These are phyloP conservation scores for Naganishia randhawae DNA, from an alignment of 768 basidiomycete genomes.

Conservation along the genomic window DNA sequence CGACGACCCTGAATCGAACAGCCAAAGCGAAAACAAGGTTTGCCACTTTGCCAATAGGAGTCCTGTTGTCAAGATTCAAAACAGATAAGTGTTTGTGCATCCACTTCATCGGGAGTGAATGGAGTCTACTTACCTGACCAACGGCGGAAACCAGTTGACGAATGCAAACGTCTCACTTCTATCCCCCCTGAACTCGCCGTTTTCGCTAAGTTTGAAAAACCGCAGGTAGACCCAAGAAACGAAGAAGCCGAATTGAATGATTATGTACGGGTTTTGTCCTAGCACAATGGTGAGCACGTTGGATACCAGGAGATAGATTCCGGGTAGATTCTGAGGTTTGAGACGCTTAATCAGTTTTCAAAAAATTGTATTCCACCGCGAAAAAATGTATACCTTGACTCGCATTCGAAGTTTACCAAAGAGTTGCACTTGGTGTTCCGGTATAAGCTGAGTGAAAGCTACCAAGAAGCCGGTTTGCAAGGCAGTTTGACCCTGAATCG, in stretches of 20 bases:
- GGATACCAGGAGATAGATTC: constrained; percentile 86
- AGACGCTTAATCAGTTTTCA: background rate
- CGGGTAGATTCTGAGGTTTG: constrained; percentile 70
- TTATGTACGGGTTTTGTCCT: constrained; percentile 46
- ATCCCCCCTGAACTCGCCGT: constrained; percentile 72
- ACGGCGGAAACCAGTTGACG: constrained; percentile 92
- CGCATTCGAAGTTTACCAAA: constrained; percentile 64
- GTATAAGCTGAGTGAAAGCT: constrained; percentile 95
- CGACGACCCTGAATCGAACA: constrained; percentile 69
- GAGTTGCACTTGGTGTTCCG: constrained; percentile 94
- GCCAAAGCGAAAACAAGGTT: constrained; percentile 64
- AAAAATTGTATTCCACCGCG: background rate
- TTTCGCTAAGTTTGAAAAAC: constrained; percentile 85
- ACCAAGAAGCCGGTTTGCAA: constrained; percentile 84
- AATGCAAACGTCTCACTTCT: constrained; percentile 94
- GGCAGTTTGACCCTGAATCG: constrained; percentile 88
- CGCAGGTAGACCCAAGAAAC: constrained; percentile 89
- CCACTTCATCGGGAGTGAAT: background rate
- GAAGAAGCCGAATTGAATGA: constrained; percentile 98
- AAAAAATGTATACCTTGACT: constrained; percentile 67
- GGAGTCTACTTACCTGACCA: constrained; percentile 71
- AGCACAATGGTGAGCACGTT: constrained; percentile 57
- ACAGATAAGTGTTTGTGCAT: background rate
- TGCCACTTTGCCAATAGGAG: constrained; percentile 65
- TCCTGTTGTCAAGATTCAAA: constrained; percentile 53